These are phyloP conservation scores for Dothiorella sarmentorum DNA, from an alignment of 2,329 filamentous ascomycete genomes.

Conservation along the genomic window DNA sequence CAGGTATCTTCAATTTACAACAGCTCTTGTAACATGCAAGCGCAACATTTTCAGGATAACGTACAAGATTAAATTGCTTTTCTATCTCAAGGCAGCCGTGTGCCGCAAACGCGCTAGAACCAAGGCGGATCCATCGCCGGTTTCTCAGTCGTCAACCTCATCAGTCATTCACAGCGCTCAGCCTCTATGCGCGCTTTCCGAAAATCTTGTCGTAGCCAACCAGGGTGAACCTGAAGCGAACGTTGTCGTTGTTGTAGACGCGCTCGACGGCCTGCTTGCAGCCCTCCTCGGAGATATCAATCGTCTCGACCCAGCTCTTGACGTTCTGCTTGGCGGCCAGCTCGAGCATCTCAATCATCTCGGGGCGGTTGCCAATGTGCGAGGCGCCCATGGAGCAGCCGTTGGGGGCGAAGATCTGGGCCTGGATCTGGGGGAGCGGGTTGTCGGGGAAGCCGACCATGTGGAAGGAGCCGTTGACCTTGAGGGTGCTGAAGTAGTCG, in stretches of 20 bases:
- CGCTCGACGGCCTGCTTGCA: constrained; percentile 67
- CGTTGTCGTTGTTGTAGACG: constrained; percentile 64
- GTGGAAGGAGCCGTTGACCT: constrained; percentile 78
- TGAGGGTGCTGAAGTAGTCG: constrained; percentile 73
- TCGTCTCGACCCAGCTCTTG: constrained; percentile 58
- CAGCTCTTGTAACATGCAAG: no score
- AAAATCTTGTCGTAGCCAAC: constrained; percentile 66
- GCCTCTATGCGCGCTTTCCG: constrained; percentile 40
- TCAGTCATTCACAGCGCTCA: background rate
- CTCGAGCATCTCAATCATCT: constrained; percentile 52
- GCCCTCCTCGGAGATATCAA: constrained; percentile 68
- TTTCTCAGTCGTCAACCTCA: background rate
- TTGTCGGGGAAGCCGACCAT: constrained; percentile 77
- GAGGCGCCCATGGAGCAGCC: constrained; percentile 56
- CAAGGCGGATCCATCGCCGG: background rate
- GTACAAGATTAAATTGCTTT: constrained; percentile 8
- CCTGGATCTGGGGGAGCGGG: constrained; percentile 65
- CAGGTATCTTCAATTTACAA: no score
- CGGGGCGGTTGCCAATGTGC: constrained; percentile 49
- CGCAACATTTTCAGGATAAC: background rate
- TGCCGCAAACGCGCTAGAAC: background rate
- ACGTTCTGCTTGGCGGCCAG: constrained; percentile 50
- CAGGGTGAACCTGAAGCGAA: constrained; percentile 69
- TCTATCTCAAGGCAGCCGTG: background rate
- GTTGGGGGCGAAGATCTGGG: constrained; percentile 72